Percentiles rank a stretch among this genome's conserved stretches.
Conservation (phyloP, 768 basidiomycete species). For the Mycena vitilis region DNA sequence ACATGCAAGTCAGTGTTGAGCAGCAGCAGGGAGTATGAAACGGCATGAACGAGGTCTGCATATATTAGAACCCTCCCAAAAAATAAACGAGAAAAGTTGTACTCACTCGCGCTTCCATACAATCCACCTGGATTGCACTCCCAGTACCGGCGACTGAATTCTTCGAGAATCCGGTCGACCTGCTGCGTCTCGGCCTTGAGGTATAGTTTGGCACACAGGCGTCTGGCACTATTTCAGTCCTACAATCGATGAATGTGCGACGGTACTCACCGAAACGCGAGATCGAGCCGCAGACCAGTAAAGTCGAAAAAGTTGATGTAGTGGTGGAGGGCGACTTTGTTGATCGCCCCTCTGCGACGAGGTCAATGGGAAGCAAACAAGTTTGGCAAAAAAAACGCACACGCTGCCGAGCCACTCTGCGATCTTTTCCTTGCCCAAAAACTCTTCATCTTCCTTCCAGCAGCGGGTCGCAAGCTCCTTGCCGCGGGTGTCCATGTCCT, state of each 20-base stretch:
- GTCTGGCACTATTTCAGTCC: constrained; percentile 55
- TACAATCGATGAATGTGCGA: constrained; percentile 2
- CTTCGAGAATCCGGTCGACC: constrained; percentile 94
- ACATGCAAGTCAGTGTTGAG: constrained; percentile 98
- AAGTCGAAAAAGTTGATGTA: constrained; percentile 96
- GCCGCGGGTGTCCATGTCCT: constrained; percentile 72
- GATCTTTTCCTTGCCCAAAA: constrained; percentile 89
- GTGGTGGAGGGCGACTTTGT: constrained; percentile 77
- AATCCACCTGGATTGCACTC: constrained; percentile 85
- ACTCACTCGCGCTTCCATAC: constrained; percentile 89
- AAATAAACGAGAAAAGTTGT: not conserved
- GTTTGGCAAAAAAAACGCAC: constrained; percentile 66
- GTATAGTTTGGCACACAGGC: constrained; percentile 90
- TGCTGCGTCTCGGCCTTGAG: constrained; percentile 98
- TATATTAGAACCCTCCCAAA: constrained; percentile 12
- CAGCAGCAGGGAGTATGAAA: constrained; percentile 91
- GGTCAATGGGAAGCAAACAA: constrained; percentile 6
- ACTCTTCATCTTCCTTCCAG: constrained; percentile 88
- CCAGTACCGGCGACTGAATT: constrained; percentile 91
- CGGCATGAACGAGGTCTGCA: constrained; percentile 92
- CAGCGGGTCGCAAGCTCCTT: constrained; percentile 81
- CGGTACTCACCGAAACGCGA: constrained; percentile 82
- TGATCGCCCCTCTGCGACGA: constrained; percentile 72
- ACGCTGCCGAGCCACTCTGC: constrained; percentile 95
- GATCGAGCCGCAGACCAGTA: constrained; percentile 80